Percentiles rank a stretch among this genome's conserved stretches.
phyloP scores from a whole-genome alignment of 139 green algal species.

The Picochlorum sp. region DNA sequence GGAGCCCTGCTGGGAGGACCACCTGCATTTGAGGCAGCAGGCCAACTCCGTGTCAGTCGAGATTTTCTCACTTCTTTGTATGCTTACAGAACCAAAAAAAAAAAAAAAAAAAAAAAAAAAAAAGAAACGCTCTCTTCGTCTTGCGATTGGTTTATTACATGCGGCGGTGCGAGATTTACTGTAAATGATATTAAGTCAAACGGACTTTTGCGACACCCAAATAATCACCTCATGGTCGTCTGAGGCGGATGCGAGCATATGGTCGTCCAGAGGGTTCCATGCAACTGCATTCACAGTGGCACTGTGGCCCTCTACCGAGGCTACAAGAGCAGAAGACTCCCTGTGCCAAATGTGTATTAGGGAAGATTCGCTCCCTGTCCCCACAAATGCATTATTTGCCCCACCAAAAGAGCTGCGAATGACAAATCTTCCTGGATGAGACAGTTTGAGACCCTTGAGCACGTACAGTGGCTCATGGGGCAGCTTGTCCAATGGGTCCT shows the following conservation, averaged over 20 bases:
- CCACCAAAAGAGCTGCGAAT: conserved; percentile 78
- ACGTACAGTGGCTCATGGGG: conserved; percentile 2
- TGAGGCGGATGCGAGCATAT: conserved; percentile 21
- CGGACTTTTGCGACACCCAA: no score
- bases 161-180: no score
- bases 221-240: conserved; percentile 28
- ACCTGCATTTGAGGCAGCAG: no score
- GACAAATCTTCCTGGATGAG: conserved; percentile 55
- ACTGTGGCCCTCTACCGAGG: conserved; percentile 59
- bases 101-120: no score
- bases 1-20: no score
- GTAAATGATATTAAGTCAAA: no score
- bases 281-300: conserved; percentile 78
- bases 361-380: conserved; percentile 61
- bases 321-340: conserved; percentile 58
- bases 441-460: background rate
- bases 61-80: no score
- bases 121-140: no score
- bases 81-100: no score
- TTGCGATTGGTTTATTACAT: no score
- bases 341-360: conserved; percentile 68
- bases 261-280: conserved; percentile 75
- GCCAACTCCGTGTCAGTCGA: no score
- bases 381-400: conserved; percentile 59
- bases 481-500: conserved; percentile 13